Base-by-base conservation (phyloP, 345 rosid species). In the Mangifera indica region DNA sequence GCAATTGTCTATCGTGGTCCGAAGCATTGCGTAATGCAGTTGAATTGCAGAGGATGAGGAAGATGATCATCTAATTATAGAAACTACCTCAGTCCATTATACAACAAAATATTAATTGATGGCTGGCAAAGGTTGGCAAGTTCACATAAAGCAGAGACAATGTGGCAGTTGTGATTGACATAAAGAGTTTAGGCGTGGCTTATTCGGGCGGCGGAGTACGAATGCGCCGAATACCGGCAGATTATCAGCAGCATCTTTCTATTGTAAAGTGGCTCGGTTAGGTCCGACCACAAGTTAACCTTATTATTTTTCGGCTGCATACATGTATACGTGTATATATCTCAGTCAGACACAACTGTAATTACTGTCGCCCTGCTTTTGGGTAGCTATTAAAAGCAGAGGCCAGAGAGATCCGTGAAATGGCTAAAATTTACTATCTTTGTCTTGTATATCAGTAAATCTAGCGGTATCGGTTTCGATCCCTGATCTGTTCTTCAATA, bases 181-280 rank as follows among this genome's bases (percentile, higher is more conserved):
- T 63, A 72, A 54, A 26, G 69, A 42, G 2, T 15, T 21, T 42
- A 63, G 76, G 76, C 76, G 76, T 63, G 76, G 69, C 44, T 44
- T 62, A 40, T 63, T 53, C 40, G 62, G 75, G 69, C 69, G 63
- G 75, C 62, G 62, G 62, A n/a, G 62, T 72, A 63, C 44, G 62
- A 62, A 40, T 70, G 52, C 76, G 76, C 69, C 76, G 76, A 72
- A 63, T 55, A 22, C 68, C 75, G 53, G 75, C 75, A 18, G 59
- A 9, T 51, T 63, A 52, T 62, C 67, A 51, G 75, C 42, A 62
- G 2, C 37, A 32, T 29, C 22, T 49, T 8, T 21, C 25, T 60
- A 21, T 71, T 10, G 12, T 10, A 20, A 12, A 7, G 1, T 51
- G 75, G 60, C 26, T 72, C 68, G 75, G 60, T 72, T 51, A 62